A percentile compares a stretch with the other conserved stretches of the same genome.
These are phyloP conservation scores for Saitozyma podzolica DNA, from an alignment of 768 basidiomycete species.

Conservation along the genomic window DNA sequence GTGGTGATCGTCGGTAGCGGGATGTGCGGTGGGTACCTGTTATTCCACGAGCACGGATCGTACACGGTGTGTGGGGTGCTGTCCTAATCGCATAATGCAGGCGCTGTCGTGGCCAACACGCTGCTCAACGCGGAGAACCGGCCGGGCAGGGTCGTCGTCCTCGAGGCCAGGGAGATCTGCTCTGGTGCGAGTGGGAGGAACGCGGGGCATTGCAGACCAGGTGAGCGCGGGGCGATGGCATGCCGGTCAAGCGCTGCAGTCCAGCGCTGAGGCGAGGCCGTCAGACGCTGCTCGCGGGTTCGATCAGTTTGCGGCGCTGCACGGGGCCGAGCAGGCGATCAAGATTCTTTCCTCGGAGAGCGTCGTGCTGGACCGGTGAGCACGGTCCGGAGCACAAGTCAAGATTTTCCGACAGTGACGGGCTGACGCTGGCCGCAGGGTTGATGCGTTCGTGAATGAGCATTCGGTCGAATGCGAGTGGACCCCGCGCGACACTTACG, in stretches of 20 bases:
- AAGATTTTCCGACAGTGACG: neutral
- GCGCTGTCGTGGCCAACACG: slow-evolving; percentile 26
- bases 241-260: neutral
- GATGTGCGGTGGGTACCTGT: slow-evolving; percentile 25
- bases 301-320: slow-evolving; percentile 55
- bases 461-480: slow-evolving; percentile 45
- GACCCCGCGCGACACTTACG: slow-evolving; percentile 39
- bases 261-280: neutral
- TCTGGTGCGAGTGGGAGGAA: slow-evolving; percentile 65
- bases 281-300: slow-evolving; percentile 21
- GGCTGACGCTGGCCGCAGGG: slow-evolving; percentile 69
- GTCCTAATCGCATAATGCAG: slow-evolving; percentile 3
- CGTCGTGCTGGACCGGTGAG: slow-evolving; percentile 69
- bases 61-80: neutral
- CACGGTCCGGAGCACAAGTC: slow-evolving; percentile 32
- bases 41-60: neutral
- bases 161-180: slow-evolving; percentile 73
- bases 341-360: slow-evolving; percentile 40
- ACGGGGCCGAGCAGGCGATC: slow-evolving; percentile 35
- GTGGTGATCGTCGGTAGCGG: slow-evolving; percentile 41
- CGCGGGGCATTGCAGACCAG: slow-evolving; percentile 42
- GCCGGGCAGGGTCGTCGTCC: slow-evolving; percentile 58
- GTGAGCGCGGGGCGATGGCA: slow-evolving; percentile 5
- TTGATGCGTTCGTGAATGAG: slow-evolving; percentile 57
- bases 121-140: slow-evolving; percentile 22